These are phyloP conservation scores for Stagonosporopsis tanaceti DNA, from an alignment of 2,329 filamentous ascomycete genomes.

Conservation along the genomic window DNA sequence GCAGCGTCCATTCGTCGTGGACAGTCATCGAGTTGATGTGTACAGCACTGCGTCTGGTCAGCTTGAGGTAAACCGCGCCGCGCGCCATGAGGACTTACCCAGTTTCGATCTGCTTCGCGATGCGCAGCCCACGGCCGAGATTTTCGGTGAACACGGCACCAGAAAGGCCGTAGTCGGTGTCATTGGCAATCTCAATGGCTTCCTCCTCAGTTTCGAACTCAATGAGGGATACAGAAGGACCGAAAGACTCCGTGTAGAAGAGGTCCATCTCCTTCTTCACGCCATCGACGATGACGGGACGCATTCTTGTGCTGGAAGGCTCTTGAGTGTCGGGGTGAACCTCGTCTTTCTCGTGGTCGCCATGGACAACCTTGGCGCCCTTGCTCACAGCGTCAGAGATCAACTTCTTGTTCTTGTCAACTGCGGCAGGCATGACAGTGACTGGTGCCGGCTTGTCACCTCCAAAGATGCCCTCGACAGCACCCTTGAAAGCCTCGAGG, in stretches of 20 bases:
- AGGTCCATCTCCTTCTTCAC: constrained; percentile 77
- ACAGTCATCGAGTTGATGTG: constrained; percentile 62
- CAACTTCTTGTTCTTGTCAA: constrained; percentile 63
- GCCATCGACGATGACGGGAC: constrained; percentile 71
- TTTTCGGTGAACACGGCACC: constrained; percentile 77
- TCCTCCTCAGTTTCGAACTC: constrained; percentile 74
- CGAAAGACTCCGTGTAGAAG: constrained; percentile 79
- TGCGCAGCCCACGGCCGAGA: constrained; percentile 56
- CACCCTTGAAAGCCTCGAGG: constrained; percentile 56
- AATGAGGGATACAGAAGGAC: constrained; percentile 74
- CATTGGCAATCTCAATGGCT: constrained; percentile 77
- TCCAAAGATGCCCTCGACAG: constrained; percentile 57
- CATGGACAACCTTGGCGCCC: constrained; percentile 66
- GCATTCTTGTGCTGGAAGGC: constrained; percentile 58
- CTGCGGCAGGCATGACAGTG: constrained; percentile 56
- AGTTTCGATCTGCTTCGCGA: constrained; percentile 61
- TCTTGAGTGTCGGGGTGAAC: constrained; percentile 50
- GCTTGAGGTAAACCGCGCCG: not conserved
- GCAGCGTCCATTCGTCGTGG: constrained; percentile 58
- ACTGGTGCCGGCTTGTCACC: constrained; percentile 54
- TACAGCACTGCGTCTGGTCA: constrained; percentile 47
- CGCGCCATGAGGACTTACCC: constrained; percentile 53
- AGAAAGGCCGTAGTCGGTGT: constrained; percentile 79
- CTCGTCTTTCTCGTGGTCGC: constrained; percentile 50
- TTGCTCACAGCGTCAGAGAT: constrained; percentile 63